These are phyloP conservation scores for Phialophora macrospora DNA, from an alignment of 2,329 filamentous ascomycete species.

Conservation along the genomic window DNA sequence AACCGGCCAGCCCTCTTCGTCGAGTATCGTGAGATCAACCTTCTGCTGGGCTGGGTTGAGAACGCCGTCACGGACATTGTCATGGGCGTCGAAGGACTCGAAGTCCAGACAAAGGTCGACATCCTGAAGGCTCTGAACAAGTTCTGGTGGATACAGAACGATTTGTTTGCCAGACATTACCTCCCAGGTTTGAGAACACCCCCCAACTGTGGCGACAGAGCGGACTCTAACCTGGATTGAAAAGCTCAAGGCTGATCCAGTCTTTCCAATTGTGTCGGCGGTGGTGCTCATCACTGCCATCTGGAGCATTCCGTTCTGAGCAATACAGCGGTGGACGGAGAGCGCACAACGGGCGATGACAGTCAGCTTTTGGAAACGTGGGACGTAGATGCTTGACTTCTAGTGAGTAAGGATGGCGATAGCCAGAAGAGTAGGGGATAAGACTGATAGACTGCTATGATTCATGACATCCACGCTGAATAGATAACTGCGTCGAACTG, in stretches of 20 bases:
- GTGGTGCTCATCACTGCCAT: slow-evolving; percentile 4
- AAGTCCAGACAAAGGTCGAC: slow-evolving; percentile 38
- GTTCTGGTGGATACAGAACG: slow-evolving; percentile 44
- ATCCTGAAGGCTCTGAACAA: slow-evolving; percentile 42
- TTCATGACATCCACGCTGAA: no score
- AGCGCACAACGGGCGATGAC: not conserved
- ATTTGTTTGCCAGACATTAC: slow-evolving; percentile 43
- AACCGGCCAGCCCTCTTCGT: slow-evolving; percentile 40
- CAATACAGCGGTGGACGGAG: not conserved
- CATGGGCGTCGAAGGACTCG: slow-evolving; percentile 40
- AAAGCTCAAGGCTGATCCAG: slow-evolving; percentile 9
- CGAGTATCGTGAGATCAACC: slow-evolving; percentile 41
- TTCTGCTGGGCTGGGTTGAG: slow-evolving; percentile 41
- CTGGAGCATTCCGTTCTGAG: slow-evolving; percentile 8
- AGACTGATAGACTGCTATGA: no score
- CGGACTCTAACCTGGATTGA: slow-evolving; percentile 8
- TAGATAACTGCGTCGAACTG: no score
- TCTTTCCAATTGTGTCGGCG: slow-evolving; percentile 14
- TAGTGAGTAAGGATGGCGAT: no score
- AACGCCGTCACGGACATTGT: slow-evolving; percentile 41
- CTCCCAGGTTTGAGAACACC: slow-evolving; percentile 13
- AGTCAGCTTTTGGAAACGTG: not conserved
- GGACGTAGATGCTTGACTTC: not conserved
- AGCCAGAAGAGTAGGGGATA: no score
- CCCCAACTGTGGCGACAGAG: not conserved